These are phyloP conservation scores for Casaregolazyma suthepensis DNA, from an alignment of 1,139 yeast species.

Conservation along the genomic window DNA sequence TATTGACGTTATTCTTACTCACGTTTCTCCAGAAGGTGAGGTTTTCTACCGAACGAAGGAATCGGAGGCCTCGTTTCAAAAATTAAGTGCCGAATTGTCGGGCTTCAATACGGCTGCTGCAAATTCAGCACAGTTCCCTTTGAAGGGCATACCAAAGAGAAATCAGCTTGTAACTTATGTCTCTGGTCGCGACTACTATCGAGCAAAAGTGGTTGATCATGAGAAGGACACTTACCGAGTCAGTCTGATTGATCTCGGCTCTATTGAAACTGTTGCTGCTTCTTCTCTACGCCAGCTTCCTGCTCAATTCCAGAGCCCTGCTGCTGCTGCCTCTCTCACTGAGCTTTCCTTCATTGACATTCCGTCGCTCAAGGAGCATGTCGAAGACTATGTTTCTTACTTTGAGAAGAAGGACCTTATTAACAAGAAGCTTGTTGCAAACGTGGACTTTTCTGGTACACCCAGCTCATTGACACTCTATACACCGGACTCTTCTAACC, in stretches of 20 bases:
- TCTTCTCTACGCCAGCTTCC: slow-evolving; percentile 52
- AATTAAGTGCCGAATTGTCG: slow-evolving; percentile 34
- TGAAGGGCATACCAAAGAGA: slow-evolving; percentile 41
- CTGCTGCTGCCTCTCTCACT: slow-evolving; percentile 56
- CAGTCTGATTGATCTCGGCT: slow-evolving; percentile 63
- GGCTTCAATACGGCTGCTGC: slow-evolving; percentile 37
- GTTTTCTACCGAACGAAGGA: slow-evolving; percentile 45
- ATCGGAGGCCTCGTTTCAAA: slow-evolving; percentile 20
- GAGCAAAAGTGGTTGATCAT: slow-evolving; percentile 50
- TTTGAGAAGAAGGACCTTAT: slow-evolving; percentile 47
- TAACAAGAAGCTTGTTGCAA: slow-evolving; percentile 55
- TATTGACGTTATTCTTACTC: slow-evolving; percentile 58
- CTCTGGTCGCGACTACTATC: slow-evolving; percentile 50
- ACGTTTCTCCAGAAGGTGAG: slow-evolving; percentile 46
- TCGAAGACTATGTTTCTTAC: slow-evolving; percentile 51
- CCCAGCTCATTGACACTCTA: slow-evolving; percentile 49
- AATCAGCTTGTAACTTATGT: slow-evolving; percentile 55
- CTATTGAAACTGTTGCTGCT: slow-evolving; percentile 44
- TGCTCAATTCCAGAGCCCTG: slow-evolving; percentile 41
- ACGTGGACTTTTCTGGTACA: slow-evolving; percentile 39
- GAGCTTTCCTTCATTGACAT: slow-evolving; percentile 50
- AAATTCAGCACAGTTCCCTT: slow-evolving; percentile 30
- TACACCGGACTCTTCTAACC: slow-evolving; percentile 53
- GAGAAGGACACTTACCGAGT: slow-evolving; percentile 47
- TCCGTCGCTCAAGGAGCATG: slow-evolving; percentile 56